Evolutionary conservation across 805 yeast genomes (phyloP), one percentile per base, ranked within the genome.

Genomic region (Cyberlindnera mycetangii): DNA sequence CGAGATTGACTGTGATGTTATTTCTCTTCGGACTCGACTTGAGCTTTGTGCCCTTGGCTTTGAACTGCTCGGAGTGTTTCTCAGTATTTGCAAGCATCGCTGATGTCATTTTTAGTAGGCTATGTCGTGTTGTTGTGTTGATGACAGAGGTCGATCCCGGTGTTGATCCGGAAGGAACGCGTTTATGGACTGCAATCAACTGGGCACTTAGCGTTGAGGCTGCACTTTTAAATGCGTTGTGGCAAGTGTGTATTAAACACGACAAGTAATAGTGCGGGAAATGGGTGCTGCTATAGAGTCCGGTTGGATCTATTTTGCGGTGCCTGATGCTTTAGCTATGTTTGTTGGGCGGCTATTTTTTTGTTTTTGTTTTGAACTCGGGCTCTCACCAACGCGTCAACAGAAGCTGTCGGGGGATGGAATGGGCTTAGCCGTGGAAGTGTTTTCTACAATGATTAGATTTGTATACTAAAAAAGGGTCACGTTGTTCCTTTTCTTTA

Each of bases 41-140:
- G 16, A 44, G 42, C 30, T 32, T 39, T 14, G 42, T 30, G 20
- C 49, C 49, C 25, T 45, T 51, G 21, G 49, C 39, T 42, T 49
- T 42, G 37, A 51, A 49, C 47, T 41, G 42, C 32, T 51, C 42
- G 3, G 50, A 42, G 36, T 47, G 50, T 18, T 17, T 37, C 39
- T 37, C 32, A 5, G 25, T 10, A 12, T 33, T 25, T 2, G 37
- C 7, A 5, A 14, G 8, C 15, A 12, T n/a, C 7, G 25, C n/a
- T 5, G 37, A 6, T 6, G 35, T 32, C 35, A 32, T 32, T 6
- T 4, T 32, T n/a, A 10, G 32, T 10, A n/a, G 19, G 5, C 9
- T 4, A 18, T 15, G 32, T 4, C 10, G 12, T 10, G 28, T 12
- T 25, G 28, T 25, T 5, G 28, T 10, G 28, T 12, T 12, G 14